These are phyloP conservation scores for Alnus glutinosa DNA, from an alignment of 306 rosid species.

Conservation along the genomic window DNA sequence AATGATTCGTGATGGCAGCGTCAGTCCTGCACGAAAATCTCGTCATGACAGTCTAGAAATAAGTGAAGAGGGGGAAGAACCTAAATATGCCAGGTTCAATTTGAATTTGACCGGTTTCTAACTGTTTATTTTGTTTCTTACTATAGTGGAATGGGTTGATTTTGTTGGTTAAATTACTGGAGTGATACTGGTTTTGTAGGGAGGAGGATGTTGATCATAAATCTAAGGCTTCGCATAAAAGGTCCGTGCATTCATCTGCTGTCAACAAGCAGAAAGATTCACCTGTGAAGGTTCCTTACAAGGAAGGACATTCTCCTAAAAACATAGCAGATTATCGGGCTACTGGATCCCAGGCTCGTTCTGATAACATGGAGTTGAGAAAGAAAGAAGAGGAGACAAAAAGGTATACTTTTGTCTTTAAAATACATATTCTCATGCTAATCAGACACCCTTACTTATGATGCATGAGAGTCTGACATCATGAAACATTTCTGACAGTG, in stretches of 20 bases:
- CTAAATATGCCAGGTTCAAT: conserved; percentile 41
- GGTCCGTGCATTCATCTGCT: conserved; percentile 40
- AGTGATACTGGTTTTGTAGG: conserved; percentile 35
- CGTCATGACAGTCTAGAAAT: conserved; percentile 39
- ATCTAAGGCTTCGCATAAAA: conserved; percentile 43
- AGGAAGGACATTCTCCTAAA: conserved; percentile 51
- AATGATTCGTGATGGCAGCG: conserved; percentile 43
- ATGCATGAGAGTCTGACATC: conserved; percentile 32
- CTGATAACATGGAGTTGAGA: conserved; percentile 37
- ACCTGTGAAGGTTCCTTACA: conserved; percentile 37
- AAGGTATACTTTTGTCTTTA: conserved; percentile 41
- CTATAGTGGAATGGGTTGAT: neutral
- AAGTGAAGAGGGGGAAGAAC: conserved; percentile 53
- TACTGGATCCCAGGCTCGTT: conserved; percentile 31
- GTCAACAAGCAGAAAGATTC: conserved; percentile 44
- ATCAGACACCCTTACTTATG: conserved; percentile 11
- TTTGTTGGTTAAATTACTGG: conserved; percentile 18
- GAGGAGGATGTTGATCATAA: conserved; percentile 42
- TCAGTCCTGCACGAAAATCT: conserved; percentile 56
- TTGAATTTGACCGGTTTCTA: conserved; percentile 14
- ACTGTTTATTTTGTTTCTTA: conserved; percentile 13
- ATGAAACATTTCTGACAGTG: conserved; percentile 48
- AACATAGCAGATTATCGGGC: conserved; percentile 32
- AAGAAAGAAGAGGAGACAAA: conserved; percentile 45
- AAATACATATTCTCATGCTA: conserved; percentile 22